Percentiles rank a stretch among this genome's conserved stretches.
Conservation (phyloP, 2,329 filamentous ascomycete genomes). For the Sporothrix protearum region DNA sequence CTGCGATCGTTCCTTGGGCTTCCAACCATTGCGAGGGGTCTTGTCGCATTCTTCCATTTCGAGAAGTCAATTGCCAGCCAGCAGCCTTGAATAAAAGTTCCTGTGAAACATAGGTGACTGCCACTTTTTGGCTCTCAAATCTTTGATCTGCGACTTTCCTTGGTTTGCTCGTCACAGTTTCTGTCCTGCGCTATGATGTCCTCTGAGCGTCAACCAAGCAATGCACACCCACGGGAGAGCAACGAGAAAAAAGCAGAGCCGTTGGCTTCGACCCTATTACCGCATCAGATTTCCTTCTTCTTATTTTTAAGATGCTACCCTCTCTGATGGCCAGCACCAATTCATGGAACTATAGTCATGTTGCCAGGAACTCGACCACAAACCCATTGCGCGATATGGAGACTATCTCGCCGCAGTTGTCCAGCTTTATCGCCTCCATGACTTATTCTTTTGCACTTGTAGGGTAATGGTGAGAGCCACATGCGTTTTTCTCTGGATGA, state of each 20-base stretch:
- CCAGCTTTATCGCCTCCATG: neutral
- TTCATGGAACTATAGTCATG: neutral
- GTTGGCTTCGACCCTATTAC: neutral
- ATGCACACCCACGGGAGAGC: neutral
- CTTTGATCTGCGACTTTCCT: neutral
- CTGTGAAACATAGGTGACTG: neutral
- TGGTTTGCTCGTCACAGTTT: neutral
- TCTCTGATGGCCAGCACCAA: neutral
- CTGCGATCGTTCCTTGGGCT: neutral
- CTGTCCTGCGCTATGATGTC: conserved; percentile 13
- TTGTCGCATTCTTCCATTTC: neutral
- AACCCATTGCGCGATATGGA: neutral
- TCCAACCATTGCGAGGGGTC: no score
- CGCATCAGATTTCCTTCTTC: neutral
- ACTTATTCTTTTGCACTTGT: neutral
- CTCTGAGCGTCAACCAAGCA: conserved; percentile 15
- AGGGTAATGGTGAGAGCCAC: no score
- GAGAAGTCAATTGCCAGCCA: neutral
- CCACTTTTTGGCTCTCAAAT: neutral
- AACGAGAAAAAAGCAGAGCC: neutral
- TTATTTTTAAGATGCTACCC: neutral
- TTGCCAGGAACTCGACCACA: neutral
- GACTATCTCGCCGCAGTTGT: neutral
- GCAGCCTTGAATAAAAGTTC: neutral
- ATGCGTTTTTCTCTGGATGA: neutral